Conservation (phyloP, 306 rosid species). For the Cicer pinnatifidum region DNA sequence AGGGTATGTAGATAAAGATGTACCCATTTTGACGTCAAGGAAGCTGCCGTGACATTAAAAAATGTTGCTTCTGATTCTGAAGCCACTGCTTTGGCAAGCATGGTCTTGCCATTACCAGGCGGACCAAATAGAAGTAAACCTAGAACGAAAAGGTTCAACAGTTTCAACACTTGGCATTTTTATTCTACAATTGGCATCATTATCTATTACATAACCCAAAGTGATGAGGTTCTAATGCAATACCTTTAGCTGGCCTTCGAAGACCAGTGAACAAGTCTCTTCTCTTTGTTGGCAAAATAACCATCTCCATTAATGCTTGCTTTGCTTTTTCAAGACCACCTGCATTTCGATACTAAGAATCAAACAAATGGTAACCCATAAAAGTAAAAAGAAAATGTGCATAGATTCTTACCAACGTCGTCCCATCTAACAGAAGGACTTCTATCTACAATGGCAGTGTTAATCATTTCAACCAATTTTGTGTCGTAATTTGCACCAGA, state of each 20-base stretch:
- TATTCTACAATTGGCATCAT: slow-evolving; percentile 35
- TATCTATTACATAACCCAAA: slow-evolving; percentile 14
- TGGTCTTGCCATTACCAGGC: slow-evolving; percentile 97
- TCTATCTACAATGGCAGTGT: slow-evolving; percentile 86
- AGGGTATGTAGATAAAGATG: slow-evolving; percentile 46
- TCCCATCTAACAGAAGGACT: slow-evolving; percentile 98
- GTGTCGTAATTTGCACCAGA: slow-evolving; percentile 63
- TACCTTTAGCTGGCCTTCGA: slow-evolving; percentile 93
- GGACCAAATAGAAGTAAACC: slow-evolving; percentile 99
- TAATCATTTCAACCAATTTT: slow-evolving; percentile 90
- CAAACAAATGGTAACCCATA: slow-evolving; percentile 36
- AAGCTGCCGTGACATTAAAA: slow-evolving; percentile 88
- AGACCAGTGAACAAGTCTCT: slow-evolving; percentile 96
- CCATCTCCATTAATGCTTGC: slow-evolving; percentile 96
- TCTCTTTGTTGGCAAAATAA: slow-evolving; percentile 94
- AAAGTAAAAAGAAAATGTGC: slow-evolving; percentile 10
- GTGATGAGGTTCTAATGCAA: slow-evolving; percentile 40
- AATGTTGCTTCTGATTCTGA: slow-evolving; percentile 97
- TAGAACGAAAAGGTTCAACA: slow-evolving; percentile 45
- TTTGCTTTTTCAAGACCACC: slow-evolving; percentile 98
- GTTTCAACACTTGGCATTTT: slow-evolving; percentile 34
- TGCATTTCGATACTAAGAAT: slow-evolving; percentile 53
- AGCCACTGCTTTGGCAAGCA: slow-evolving; percentile 99
- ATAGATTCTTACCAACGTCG: slow-evolving; percentile 75
- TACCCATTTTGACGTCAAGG: slow-evolving; percentile 98